A percentile compares a stretch with the other conserved stretches of the same genome.
Evolutionary conservation across 306 rosid species (phyloP).

Genomic region (Boehmeria nivea): DNA sequence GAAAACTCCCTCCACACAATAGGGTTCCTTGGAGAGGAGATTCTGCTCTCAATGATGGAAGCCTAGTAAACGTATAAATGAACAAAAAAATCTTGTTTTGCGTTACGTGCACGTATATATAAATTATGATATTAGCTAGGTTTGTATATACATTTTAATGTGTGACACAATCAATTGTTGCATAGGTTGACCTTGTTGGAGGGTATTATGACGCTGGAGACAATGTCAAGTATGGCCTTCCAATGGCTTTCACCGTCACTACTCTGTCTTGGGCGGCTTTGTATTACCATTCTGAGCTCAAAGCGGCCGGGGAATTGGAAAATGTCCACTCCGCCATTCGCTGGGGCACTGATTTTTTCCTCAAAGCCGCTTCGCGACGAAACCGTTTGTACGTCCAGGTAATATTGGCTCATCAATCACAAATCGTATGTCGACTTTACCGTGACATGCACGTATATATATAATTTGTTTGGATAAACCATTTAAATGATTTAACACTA

Average conservation of each 20-base stretch:
- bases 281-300: slow-evolving; percentile 39
- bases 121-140: neutral
- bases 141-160: neutral
- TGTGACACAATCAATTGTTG: neutral
- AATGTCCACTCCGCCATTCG: slow-evolving; percentile 46
- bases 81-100: too few species aligned
- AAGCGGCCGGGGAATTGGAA: slow-evolving; percentile 49
- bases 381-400: slow-evolving; percentile 65
- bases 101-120: too few species aligned
- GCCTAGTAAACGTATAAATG: slow-evolving; percentile 40
- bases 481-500: too few species aligned
- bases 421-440: too few species aligned
- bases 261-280: slow-evolving; percentile 77
- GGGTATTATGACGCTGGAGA: slow-evolving; percentile 99
- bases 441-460: too few species aligned
- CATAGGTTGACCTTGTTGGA: slow-evolving; percentile 71
- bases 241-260: slow-evolving; percentile 90
- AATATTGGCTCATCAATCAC: too few species aligned
- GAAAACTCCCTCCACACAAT: slow-evolving; percentile 67
- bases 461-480: too few species aligned
- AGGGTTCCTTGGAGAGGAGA: slow-evolving; percentile 88
- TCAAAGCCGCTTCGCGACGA: slow-evolving; percentile 38
- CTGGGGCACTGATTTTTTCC: slow-evolving; percentile 92
- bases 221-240: slow-evolving; percentile 85
- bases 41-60: slow-evolving; percentile 77